These are phyloP conservation scores for Sesbania bispinosa DNA, from an alignment of 306 rosid species.

Conservation along the genomic window DNA sequence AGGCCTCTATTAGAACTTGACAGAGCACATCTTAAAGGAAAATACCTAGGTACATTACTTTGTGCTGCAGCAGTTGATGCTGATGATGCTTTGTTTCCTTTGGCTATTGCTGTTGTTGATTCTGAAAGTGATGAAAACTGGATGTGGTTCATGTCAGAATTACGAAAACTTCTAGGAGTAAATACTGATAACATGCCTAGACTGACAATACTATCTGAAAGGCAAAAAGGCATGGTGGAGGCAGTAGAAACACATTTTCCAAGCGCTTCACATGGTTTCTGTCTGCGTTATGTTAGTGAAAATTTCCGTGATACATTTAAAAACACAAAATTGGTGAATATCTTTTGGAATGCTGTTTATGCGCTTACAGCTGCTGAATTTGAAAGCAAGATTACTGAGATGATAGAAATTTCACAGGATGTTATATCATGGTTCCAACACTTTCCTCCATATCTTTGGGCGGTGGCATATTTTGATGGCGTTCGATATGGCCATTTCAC, in stretches of 20 bases:
- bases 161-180: conserved; percentile 92
- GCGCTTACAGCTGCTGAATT: conserved; percentile 92
- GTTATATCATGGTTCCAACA: conserved; percentile 78
- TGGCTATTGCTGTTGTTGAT: conserved; percentile 92
- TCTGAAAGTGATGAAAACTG: conserved; percentile 89
- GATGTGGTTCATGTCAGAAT: conserved; percentile 99
- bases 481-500: conserved; percentile 92
- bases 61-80: conserved; percentile 97
- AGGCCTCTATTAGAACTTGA: conserved; percentile 97
- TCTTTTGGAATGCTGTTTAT: conserved; percentile 98
- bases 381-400: conserved; percentile 84
- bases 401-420: conserved; percentile 87
- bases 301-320: conserved; percentile 93
- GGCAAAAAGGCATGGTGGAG: conserved; percentile 77
- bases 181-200: conserved; percentile 98
- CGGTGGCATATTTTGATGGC: conserved; percentile 93
- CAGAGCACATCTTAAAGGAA: conserved; percentile 88
- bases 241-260: conserved; percentile 97
- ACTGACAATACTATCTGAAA: conserved; percentile 85
- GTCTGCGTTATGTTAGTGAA: conserved; percentile 87
- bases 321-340: conserved; percentile 87
- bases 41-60: conserved; percentile 77
- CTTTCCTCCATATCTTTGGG: conserved; percentile 96
- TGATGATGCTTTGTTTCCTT: conserved; percentile 80
- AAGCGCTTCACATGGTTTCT: conserved; percentile 85